Conservation (phyloP, 257 asterid genomes). For the Ehretia macrophylla region DNA sequence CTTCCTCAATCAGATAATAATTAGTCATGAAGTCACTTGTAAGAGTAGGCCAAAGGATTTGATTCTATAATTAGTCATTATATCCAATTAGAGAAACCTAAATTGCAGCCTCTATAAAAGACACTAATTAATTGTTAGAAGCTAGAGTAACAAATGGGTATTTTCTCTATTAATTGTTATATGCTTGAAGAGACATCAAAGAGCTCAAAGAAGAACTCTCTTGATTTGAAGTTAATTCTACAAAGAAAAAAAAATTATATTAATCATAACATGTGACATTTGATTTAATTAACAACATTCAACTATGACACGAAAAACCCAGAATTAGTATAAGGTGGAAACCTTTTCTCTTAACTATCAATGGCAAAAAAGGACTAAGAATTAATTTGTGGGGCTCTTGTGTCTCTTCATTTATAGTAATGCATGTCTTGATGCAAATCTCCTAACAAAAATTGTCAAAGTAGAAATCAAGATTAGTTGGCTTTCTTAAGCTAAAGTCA, state of each 20-base stretch:
- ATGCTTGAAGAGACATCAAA: not conserved
- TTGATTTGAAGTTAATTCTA: too few relatives aligned
- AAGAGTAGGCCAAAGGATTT: too few relatives aligned
- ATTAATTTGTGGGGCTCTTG: not conserved
- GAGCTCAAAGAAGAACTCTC: not conserved
- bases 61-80: too few relatives aligned
- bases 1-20: too few relatives aligned
- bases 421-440: not conserved
- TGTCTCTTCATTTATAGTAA: not conserved
- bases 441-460: not conserved
- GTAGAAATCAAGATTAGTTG: not conserved
- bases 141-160: not conserved
- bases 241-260: too few relatives aligned
- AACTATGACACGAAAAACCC: not conserved
- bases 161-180: not conserved
- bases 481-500: not conserved
- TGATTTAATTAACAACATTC: not conserved
- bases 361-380: not conserved
- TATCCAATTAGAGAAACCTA: not conserved
- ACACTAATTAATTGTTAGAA: too few relatives aligned
- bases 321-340: not conserved
- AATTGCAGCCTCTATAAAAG: not conserved
- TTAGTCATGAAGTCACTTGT: too few relatives aligned
- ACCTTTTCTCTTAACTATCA: too few relatives aligned
- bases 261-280: not conserved